Evolutionary conservation across 163 green algal species (phyloP).

Genomic region (Trebouxia gelatinosa): DNA sequence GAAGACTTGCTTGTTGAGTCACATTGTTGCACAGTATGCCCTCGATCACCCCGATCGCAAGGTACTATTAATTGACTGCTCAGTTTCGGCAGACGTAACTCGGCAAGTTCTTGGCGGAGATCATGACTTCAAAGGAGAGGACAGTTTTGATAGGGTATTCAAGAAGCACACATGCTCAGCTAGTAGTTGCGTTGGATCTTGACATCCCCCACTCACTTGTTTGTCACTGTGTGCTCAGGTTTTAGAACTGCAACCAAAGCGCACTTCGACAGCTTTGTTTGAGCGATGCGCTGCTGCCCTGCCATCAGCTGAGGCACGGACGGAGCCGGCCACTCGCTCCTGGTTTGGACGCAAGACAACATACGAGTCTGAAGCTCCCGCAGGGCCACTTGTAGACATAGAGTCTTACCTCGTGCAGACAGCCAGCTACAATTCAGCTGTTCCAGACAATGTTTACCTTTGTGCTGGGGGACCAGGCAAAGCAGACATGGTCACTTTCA

Average conservation of each 20-base stretch:
- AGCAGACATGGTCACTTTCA: conserved; percentile 15
- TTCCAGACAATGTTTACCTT: conserved; percentile 9
- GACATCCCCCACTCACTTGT: too few species aligned
- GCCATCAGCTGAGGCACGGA: background rate
- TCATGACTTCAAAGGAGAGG: conserved; percentile 19
- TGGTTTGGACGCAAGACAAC: conserved; percentile 16
- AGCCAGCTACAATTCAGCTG: conserved; percentile 15
- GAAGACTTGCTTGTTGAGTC: conserved; percentile 4
- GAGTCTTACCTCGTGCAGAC: conserved; percentile 6
- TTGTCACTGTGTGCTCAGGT: too few species aligned
- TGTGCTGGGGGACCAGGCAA: conserved; percentile 11
- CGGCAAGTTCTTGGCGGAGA: background rate
- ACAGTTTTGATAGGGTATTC: conserved; percentile 21
- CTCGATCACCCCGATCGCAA: conserved; percentile 11
- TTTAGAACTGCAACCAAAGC: conserved; percentile 4
- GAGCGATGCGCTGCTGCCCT: conserved; percentile 7
- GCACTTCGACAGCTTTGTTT: conserved; percentile 16
- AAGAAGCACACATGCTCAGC: too few species aligned
- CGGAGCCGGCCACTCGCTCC: background rate
- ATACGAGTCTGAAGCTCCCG: background rate
- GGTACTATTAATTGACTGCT: conserved; percentile 14
- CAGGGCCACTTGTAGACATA: background rate
- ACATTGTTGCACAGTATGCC: conserved; percentile 6
- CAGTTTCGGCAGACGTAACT: background rate
- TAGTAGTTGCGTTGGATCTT: too few species aligned